Base-by-base conservation (phyloP, 371 early-diverging fungal genomes). In the Haplosporangium sp. region DNA sequence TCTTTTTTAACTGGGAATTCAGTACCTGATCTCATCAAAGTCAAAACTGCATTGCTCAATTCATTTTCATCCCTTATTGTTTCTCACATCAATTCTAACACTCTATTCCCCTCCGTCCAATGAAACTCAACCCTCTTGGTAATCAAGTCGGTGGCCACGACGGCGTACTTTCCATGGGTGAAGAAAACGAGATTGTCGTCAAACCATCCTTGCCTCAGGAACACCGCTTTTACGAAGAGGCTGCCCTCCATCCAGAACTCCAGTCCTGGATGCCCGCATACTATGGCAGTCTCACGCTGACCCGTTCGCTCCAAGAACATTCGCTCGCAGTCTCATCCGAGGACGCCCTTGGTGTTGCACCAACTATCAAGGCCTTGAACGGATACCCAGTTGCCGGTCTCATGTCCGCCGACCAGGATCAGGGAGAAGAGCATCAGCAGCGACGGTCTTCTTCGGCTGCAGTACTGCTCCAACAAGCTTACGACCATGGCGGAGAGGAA, bases 131-230 rank as follows among this genome's bases (percentile, higher is more conserved):
- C 52, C 73, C 69, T 16, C 65, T 79, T 50, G 41, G 82, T 12
- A 83, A 88, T 71, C 93, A 92, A 81, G 90, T 91, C n/a, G 91
- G 89, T 11, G 92, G 93, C 2, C 93, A 92, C 61, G 88, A 87
- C 36, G 82, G 85, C 7, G 81, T 93, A 0, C 68, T 91, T 57
- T 65, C 74, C 57, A 66, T 83, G 74, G 70, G 86, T 82, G 73
- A 79, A 8, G 84, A 83, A 36, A 86, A 87, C 57, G 82, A 87
- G 13, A 83, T 92, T 57, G 66, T 94, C 6, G 83, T 91, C 52
- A 94, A 94, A 67, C 93, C 93, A 16, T 84, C 85, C 53, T 73
- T 80, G 23, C 59, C 73, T 40, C 81, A 68, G 21, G 94, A 94
- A 69, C 80, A 83, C 5, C 67, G 65, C 52, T 93, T 94, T 74